A percentile compares a stretch with the other conserved stretches of the same genome.
phyloP scores from a whole-genome alignment of 2,329 filamentous ascomycete species.

The Mollisia scopiformis region DNA sequence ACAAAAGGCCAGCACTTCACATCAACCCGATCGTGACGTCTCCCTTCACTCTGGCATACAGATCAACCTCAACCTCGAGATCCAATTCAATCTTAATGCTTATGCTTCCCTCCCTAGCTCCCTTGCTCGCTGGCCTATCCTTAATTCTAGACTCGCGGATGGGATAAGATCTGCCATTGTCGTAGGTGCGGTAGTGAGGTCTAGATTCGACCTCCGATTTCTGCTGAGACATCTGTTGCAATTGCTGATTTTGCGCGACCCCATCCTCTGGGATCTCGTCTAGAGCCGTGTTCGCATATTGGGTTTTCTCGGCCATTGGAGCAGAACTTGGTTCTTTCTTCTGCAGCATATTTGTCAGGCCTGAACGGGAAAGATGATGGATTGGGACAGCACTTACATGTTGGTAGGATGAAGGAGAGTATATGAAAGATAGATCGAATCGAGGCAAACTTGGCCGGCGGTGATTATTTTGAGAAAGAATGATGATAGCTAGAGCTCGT shows the following conservation, averaged over 20 bases:
- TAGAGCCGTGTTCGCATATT: neutral
- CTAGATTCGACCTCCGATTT: neutral
- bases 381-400: neutral
- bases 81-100: slow-evolving; percentile 2
- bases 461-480: neutral
- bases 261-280: neutral
- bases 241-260: neutral
- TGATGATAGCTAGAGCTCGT: neutral
- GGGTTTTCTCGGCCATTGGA: neutral
- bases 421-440: neutral
- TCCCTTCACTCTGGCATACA: slow-evolving; percentile 1
- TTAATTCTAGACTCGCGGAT: slow-evolving; percentile 1
- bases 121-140: neutral
- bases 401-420: neutral
- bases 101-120: neutral
- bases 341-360: neutral
- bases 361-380: too few species aligned
- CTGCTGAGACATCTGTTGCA: neutral
- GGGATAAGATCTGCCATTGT: neutral
- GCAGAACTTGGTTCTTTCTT: neutral
- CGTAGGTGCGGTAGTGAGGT: neutral
- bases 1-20: too few species aligned
- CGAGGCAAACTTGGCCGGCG: neutral
- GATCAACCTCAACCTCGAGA: neutral
- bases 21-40: slow-evolving; percentile 6